Conservation (phyloP, 805 yeast species). For the Candida bentonensis region DNA sequence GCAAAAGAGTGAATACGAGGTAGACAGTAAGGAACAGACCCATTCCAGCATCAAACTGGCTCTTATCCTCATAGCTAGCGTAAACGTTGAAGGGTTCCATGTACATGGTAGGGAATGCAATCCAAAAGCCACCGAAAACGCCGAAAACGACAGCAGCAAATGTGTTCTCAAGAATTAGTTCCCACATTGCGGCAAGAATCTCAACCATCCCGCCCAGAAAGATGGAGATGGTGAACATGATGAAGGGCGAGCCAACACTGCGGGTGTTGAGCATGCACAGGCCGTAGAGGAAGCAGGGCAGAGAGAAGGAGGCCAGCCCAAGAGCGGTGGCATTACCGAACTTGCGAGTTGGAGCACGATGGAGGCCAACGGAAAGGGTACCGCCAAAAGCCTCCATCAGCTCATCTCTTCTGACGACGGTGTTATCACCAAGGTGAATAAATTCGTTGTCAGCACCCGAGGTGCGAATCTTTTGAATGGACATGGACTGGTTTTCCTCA, state of each 20-base stretch:
- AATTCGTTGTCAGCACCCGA: slow-evolving; percentile 13
- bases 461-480: slow-evolving; percentile 9
- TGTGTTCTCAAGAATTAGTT: slow-evolving; percentile 47
- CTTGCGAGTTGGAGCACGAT: slow-evolving; percentile 33
- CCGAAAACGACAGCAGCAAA: slow-evolving; percentile 42
- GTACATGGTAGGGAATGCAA: slow-evolving; percentile 42
- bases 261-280: slow-evolving; percentile 40
- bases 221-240: slow-evolving; percentile 47
- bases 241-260: slow-evolving; percentile 38
- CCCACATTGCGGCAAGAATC: slow-evolving; percentile 54
- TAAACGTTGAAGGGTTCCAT: slow-evolving; percentile 38
- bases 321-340: slow-evolving; percentile 54
- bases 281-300: slow-evolving; percentile 46
- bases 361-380: slow-evolving; percentile 30
- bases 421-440: slow-evolving; percentile 27
- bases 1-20: slow-evolving; percentile 44
- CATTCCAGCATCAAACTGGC: slow-evolving; percentile 29
- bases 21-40: slow-evolving; percentile 53
- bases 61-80: slow-evolving; percentile 26
- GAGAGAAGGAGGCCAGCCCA: slow-evolving; percentile 45
- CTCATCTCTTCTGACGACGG: slow-evolving; percentile 35
- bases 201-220: slow-evolving; percentile 55
- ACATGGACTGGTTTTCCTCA: slow-evolving; percentile 1
- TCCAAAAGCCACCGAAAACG: slow-evolving; percentile 47
- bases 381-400: slow-evolving; percentile 55